Evolutionary conservation across 1,284 basidiomycete species (phyloP).

Genomic region (Trichosporon ovoides): DNA sequence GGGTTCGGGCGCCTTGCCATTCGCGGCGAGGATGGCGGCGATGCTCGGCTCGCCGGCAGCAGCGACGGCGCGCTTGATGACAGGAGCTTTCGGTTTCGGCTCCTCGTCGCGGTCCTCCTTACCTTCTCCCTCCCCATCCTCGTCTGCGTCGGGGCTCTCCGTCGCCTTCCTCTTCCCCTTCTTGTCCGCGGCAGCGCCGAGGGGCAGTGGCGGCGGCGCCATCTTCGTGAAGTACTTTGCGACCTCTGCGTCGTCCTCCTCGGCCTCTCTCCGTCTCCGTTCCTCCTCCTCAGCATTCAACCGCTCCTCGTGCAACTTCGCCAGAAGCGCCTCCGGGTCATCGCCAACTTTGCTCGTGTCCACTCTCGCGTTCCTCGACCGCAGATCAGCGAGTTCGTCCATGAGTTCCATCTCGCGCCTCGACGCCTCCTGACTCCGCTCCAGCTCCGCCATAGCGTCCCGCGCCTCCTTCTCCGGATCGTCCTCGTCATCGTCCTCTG

Average conservation of each 20-base stretch:
- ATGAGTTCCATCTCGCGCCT: slow-evolving; percentile 98
- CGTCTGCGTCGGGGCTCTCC: slow-evolving; percentile 17
- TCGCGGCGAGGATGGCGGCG: slow-evolving; percentile 65
- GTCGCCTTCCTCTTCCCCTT: slow-evolving; percentile 29
- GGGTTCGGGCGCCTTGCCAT: slow-evolving; percentile 50
- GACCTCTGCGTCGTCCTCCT: slow-evolving; percentile 87
- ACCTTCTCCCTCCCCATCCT: slow-evolving; percentile 15
- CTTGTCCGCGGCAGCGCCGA: background rate
- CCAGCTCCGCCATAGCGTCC: slow-evolving; percentile 94
- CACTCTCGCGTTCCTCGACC: slow-evolving; percentile 74
- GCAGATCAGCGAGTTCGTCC: slow-evolving; percentile 91
- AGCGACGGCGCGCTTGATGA: slow-evolving; percentile 64
- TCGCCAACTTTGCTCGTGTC: slow-evolving; percentile 64
- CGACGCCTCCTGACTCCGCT: slow-evolving; percentile 83
- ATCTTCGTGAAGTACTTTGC: slow-evolving; percentile 79
- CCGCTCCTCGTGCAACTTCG: slow-evolving; percentile 36
- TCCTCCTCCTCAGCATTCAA: slow-evolving; percentile 53
- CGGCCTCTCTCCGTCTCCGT: slow-evolving; percentile 61
- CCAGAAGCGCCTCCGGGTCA: slow-evolving; percentile 37
- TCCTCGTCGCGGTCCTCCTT: slow-evolving; percentile 18
- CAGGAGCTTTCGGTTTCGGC: slow-evolving; percentile 52
- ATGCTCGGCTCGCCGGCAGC: slow-evolving; percentile 58
- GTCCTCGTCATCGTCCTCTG: slow-evolving; percentile 53
- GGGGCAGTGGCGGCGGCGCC: slow-evolving; percentile 25
- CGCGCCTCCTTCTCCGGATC: slow-evolving; percentile 50